A percentile compares a stretch with the other conserved stretches of the same genome.
These are phyloP conservation scores for Lipomyces starkeyi DNA, from an alignment of 805 yeast genomes.

Conservation along the genomic window DNA sequence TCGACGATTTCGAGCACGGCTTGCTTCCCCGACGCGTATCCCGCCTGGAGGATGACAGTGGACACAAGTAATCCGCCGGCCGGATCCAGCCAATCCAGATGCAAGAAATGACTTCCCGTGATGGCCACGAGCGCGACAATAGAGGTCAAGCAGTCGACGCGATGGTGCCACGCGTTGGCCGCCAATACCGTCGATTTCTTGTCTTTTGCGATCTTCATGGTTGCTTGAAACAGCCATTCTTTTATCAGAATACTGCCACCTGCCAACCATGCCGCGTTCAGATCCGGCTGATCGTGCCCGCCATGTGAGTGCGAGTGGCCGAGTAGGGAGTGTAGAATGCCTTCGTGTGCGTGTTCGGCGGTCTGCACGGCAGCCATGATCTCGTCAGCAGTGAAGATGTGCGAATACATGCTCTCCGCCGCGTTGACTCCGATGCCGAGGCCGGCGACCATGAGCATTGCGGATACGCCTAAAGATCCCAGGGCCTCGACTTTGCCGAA, in stretches of 20 bases:
- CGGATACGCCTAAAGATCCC: slow-evolving; percentile 88
- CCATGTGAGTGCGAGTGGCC: slow-evolving; percentile 57
- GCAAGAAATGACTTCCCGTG: slow-evolving; percentile 78
- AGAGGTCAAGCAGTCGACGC: slow-evolving; percentile 92
- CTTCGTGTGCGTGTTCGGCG: slow-evolving; percentile 19
- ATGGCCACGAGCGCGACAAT: slow-evolving; percentile 89
- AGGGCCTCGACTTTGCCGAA: slow-evolving; percentile 92
- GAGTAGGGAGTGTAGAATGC: slow-evolving; percentile 20
- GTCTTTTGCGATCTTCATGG: slow-evolving; percentile 76
- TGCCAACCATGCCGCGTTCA: slow-evolving; percentile 97
- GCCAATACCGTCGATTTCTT: slow-evolving; percentile 86
- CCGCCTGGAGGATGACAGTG: slow-evolving; percentile 79
- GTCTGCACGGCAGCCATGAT: slow-evolving; percentile 8
- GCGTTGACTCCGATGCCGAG: slow-evolving; percentile 84
- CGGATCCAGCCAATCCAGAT: slow-evolving; percentile 85
- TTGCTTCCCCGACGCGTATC: slow-evolving; percentile 70
- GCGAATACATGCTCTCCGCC: slow-evolving; percentile 24
- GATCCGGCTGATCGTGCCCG: slow-evolving; percentile 54
- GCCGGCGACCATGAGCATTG: slow-evolving; percentile 85
- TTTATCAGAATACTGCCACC: slow-evolving; percentile 84
- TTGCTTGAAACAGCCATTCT: slow-evolving; percentile 85
- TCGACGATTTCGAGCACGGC: slow-evolving; percentile 82
- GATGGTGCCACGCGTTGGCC: slow-evolving; percentile 99
- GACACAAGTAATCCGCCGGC: slow-evolving; percentile 91
- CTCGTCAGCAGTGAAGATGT: slow-evolving; percentile 20